A percentile compares a stretch with the other conserved stretches of the same genome.
Conservation (phyloP, 1,284 basidiomycete genomes). For the Psilocybe mexicana region DNA sequence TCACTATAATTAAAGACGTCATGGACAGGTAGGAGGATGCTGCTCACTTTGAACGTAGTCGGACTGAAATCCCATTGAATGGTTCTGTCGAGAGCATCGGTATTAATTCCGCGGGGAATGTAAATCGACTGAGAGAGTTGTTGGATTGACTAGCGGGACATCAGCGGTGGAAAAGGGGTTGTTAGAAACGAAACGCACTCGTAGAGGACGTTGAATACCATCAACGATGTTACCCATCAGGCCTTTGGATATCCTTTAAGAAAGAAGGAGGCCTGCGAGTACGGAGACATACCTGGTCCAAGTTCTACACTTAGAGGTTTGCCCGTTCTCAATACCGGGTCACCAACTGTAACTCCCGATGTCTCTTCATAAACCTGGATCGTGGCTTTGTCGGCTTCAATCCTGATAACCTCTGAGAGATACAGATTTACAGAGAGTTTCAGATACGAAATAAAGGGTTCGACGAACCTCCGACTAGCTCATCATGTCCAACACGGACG, state of each 20-base stretch:
- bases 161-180: slow-evolving; percentile 17
- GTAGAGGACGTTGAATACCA: slow-evolving; percentile 91
- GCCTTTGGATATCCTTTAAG: slow-evolving; percentile 47
- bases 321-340: slow-evolving; percentile 95
- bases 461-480: slow-evolving; percentile 88
- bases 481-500: slow-evolving; percentile 94
- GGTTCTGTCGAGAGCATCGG: slow-evolving; percentile 87
- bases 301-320: slow-evolving; percentile 98
- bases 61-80: slow-evolving; percentile 97
- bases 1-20: slow-evolving; percentile 9
- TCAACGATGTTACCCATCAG: slow-evolving; percentile 99
- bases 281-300: slow-evolving; percentile 73
- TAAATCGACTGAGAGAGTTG: slow-evolving; percentile 97
- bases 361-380: slow-evolving; percentile 99
- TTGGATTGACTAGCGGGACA: slow-evolving; percentile 77
- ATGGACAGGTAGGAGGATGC: slow-evolving; percentile 3
- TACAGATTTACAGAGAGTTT: background rate
- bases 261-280: background rate
- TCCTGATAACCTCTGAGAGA: slow-evolving; percentile 90
- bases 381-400: slow-evolving; percentile 95
- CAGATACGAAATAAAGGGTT: slow-evolving; percentile 1
- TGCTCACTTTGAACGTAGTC: slow-evolving; percentile 68
- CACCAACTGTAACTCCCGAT: slow-evolving; percentile 95
- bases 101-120: slow-evolving; percentile 98
- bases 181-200: slow-evolving; percentile 49